These are phyloP conservation scores for Scenedesmus sp. DNA, from an alignment of 163 green algal genomes.

Conservation along the genomic window DNA sequence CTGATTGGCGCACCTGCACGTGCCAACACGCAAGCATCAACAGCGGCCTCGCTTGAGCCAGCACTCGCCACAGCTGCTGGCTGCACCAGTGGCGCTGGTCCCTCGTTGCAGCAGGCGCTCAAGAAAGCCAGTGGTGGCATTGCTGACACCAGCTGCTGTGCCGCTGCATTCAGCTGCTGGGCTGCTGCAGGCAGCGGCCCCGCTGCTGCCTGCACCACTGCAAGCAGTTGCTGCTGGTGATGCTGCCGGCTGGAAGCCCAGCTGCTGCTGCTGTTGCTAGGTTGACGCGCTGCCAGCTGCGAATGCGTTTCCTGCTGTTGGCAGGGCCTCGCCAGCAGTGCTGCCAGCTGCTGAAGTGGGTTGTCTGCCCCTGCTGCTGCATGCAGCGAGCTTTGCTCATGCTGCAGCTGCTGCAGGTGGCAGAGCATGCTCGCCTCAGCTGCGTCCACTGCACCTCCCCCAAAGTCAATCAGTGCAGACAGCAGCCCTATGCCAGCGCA, in stretches of 20 bases:
- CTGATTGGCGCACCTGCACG: not conserved
- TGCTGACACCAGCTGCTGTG: slow-evolving; percentile 26
- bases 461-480: slow-evolving; percentile 54
- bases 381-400: not conserved
- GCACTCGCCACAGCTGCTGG: not conserved
- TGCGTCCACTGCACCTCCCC: slow-evolving; percentile 32
- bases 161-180: not conserved
- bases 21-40: not conserved
- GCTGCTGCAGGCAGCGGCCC: not conserved
- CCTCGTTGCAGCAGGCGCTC: slow-evolving; percentile 17
- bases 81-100: not conserved
- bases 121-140: slow-evolving; percentile 32
- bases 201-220: not conserved
- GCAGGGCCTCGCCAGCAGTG: not conserved
- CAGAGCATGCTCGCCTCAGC: slow-evolving; percentile 29
- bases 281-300: not conserved
- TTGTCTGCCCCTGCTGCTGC: not conserved
- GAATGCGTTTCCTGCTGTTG: not conserved
- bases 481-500: slow-evolving; percentile 53
- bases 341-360: not conserved
- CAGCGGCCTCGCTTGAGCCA: not conserved
- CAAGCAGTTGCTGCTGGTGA: not conserved
- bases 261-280: not conserved
- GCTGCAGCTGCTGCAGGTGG: slow-evolving; percentile 19
- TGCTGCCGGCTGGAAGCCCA: not conserved